phyloP scores from a whole-genome alignment of 139 green algal species.

The Desmodesmus armatus region DNA sequence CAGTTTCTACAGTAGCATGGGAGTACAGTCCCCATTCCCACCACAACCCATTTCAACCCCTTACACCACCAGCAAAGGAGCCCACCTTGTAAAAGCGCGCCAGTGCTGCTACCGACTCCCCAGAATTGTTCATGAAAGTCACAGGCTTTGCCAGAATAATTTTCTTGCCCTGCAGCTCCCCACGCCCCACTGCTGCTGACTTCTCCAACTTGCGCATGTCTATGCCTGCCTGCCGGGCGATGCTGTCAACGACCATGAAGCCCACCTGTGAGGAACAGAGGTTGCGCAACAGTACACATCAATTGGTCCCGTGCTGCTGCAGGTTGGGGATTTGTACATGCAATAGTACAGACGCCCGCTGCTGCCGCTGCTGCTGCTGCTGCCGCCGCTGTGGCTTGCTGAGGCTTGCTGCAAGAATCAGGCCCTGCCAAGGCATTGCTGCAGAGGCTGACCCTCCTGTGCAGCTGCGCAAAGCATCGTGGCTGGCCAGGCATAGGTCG shows the following conservation, averaged over 20 bases:
- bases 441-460: too few relatives aligned
- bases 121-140: slow-evolving; percentile 80
- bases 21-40: too few relatives aligned
- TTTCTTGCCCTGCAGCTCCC: slow-evolving; percentile 14
- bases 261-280: slow-evolving; percentile 64
- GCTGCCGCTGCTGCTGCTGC: neutral
- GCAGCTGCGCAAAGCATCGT: neutral
- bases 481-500: too few relatives aligned
- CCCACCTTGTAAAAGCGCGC: slow-evolving; percentile 73
- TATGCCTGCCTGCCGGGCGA: slow-evolving; percentile 72
- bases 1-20: too few relatives aligned
- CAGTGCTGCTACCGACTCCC: slow-evolving; percentile 81
- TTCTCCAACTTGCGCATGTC: slow-evolving; percentile 72
- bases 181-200: slow-evolving; percentile 72
- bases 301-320: neutral
- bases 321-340: neutral
- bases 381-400: neutral
- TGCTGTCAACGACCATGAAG: slow-evolving; percentile 85
- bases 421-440: neutral
- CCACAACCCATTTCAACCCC: too few relatives aligned
- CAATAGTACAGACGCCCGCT: neutral
- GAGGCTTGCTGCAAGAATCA: neutral
- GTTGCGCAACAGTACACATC: neutral
- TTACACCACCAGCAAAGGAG: too few relatives aligned
- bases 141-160: slow-evolving; percentile 55